phyloP scores from a whole-genome alignment of 2,329 filamentous ascomycete species.

The Penicillium sp. region DNA sequence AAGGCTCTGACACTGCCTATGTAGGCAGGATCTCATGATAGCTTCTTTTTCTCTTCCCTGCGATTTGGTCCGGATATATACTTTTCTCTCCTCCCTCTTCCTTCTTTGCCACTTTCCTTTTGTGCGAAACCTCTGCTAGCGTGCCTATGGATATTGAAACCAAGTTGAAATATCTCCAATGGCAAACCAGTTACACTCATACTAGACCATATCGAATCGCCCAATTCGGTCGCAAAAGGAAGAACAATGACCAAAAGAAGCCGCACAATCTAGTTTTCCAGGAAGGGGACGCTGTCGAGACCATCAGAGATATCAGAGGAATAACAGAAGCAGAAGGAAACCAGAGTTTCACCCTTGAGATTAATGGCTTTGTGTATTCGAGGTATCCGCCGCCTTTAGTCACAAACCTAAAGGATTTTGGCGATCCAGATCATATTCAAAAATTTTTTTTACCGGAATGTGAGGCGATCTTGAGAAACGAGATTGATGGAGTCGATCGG shows the following conservation, averaged over 20 bases:
- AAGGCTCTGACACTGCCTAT: neutral
- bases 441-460: conserved; percentile 13
- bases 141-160: neutral
- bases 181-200: conserved; percentile 5
- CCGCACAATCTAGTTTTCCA: neutral
- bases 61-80: neutral
- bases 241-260: neutral
- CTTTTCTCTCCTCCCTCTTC: neutral
- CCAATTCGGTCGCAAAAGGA: conserved; percentile 1
- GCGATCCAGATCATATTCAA: conserved; percentile 3
- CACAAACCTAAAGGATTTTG: conserved; percentile 3
- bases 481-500: conserved; percentile 3
- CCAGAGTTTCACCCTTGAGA: neutral
- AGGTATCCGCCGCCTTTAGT: neutral
- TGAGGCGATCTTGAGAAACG: conserved; percentile 8
- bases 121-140: neutral
- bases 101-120: neutral
- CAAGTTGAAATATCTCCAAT: conserved; percentile 13
- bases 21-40: neutral
- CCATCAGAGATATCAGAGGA: neutral
- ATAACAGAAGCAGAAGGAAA: neutral
- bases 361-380: neutral
- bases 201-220: conserved; percentile 9
- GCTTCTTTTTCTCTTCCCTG: neutral
- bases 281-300: neutral